Conservation (phyloP, 2,329 filamentous ascomycete genomes). For the Amauroascus niger region DNA sequence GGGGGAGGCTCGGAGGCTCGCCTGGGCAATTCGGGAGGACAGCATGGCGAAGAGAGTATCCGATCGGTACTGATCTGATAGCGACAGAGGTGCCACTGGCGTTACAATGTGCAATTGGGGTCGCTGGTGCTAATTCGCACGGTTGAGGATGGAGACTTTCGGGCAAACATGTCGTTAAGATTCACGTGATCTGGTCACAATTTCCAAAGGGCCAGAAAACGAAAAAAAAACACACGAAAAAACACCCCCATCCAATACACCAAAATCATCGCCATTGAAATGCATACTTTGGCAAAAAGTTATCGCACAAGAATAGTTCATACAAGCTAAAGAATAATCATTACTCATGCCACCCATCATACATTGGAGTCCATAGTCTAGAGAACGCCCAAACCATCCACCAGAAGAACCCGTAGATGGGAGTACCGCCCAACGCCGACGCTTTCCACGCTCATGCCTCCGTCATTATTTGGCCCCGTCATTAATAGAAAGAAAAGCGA, state of each 20-base stretch:
- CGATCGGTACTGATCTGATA: conserved; percentile 8
- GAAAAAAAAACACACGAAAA: not conserved
- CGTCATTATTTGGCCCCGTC: not conserved
- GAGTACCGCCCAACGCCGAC: not conserved
- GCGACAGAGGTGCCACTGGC: conserved; percentile 9
- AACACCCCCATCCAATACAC: not conserved
- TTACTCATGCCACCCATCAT: conserved; percentile 8
- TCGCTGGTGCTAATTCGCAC: conserved; percentile 7
- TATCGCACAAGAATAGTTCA: conserved; percentile 4
- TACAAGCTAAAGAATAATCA: conserved; percentile 9
- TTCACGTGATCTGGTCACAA: conserved; percentile 5
- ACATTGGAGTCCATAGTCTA: conserved; percentile 9
- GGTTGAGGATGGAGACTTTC: conserved; percentile 13
- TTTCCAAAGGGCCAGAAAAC: not conserved
- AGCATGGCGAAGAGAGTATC: conserved; percentile 39
- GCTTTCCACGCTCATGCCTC: conserved; percentile 9
- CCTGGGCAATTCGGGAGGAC: conserved; percentile 47
- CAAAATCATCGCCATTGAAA: not conserved
- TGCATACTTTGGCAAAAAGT: not conserved
- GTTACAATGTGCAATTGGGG: conserved; percentile 10
- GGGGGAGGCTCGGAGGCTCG: conserved; percentile 47
- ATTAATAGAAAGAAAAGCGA: too few relatives aligned
- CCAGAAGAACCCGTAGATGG: not conserved
- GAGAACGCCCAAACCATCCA: conserved; percentile 6
- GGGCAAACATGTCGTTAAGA: conserved; percentile 8